Base-by-base conservation (phyloP, 306 rosid genomes). In the Notholithocarpus densiflorus region DNA sequence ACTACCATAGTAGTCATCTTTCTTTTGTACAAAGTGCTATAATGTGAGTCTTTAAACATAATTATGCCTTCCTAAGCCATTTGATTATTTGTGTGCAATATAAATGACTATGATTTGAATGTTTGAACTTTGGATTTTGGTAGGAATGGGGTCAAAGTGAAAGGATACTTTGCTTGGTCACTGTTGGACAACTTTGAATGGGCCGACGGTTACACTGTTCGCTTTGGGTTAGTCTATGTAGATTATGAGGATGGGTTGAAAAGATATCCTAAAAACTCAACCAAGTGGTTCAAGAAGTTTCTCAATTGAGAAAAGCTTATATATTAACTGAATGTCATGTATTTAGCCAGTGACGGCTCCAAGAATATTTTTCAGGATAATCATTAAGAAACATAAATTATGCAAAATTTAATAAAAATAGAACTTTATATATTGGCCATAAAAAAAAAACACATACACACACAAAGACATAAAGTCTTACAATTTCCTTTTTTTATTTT, bases 181-280 rank as follows among this genome's bases (percentile, higher is more conserved):
- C 14, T 48, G 15, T 48, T 48, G 53, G 53, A 48, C 17, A 48
- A 48, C 53, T 48, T 48, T 48, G 53, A 48, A 48, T 48, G 53
- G 53, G 53, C 17, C 4, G 17, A 48, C 4, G 53, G 53, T 48
- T 48, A 48, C 53, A 48, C 53, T 3, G 75, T 74, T 24, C 80
- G 85, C 15, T 81, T 84, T 55, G 88, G 88, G 1, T 51, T 84
- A 20, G 56, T 81, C 71, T 84, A 43, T 10, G 80, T 84, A 5
- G 83, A 84, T 71, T 84, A 66, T 57, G 68, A 69, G 2, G 72
- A 80, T 73, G 74, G 70, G 1, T 68, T 55, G 31, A 80, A 84
- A 52, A 77, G 85, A 72, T 72, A 80, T 54, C 82, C 77, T 3
- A 80, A 84, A 70, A 81, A 64, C 21, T 84, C 87, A 0, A 69